Conservation (phyloP, 1,284 basidiomycete species). For the Apiotrichum siamense region DNA sequence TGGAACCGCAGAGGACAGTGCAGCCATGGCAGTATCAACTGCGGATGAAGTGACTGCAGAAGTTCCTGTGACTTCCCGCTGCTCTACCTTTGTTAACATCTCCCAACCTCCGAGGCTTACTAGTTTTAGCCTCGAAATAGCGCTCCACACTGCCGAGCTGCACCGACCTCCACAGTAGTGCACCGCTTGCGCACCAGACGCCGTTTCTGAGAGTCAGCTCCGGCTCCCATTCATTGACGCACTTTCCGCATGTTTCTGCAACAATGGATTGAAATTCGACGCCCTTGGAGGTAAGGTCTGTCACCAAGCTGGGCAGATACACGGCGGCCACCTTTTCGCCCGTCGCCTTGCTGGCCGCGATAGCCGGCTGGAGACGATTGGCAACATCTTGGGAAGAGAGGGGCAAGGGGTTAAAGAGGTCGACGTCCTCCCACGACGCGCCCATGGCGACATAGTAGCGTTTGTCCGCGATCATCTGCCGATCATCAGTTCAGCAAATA, state of each 20-base stretch:
- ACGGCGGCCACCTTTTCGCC: constrained; percentile 20
- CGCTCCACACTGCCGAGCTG: constrained; percentile 16
- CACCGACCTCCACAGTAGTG: constrained; percentile 32
- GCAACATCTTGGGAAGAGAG: constrained; percentile 19
- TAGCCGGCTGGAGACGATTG: constrained; percentile 15
- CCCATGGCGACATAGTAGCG: constrained; percentile 34
- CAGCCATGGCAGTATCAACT: background rate
- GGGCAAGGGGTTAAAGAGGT: constrained; percentile 19
- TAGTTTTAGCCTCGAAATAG: constrained; percentile 12
- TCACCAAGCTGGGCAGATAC: constrained; percentile 21
- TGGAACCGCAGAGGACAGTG: background rate
- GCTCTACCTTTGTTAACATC: no score
- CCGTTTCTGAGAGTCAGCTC: constrained; percentile 18
- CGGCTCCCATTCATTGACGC: background rate
- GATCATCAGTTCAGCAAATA: background rate
- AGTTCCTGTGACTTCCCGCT: background rate
- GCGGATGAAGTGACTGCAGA: background rate
- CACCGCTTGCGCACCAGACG: constrained; percentile 18
- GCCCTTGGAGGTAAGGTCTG: constrained; percentile 15
- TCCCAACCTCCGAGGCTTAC: no score
- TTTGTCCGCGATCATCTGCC: constrained; percentile 19
- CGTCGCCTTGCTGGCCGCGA: constrained; percentile 11
- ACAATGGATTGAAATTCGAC: constrained; percentile 21
- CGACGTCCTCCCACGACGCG: constrained; percentile 30
- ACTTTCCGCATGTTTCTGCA: constrained; percentile 19